A percentile compares a stretch with the other conserved stretches of the same genome.
phyloP scores from a whole-genome alignment of 2,329 filamentous ascomycete genomes.

The Aspergillus quadricinctus region DNA sequence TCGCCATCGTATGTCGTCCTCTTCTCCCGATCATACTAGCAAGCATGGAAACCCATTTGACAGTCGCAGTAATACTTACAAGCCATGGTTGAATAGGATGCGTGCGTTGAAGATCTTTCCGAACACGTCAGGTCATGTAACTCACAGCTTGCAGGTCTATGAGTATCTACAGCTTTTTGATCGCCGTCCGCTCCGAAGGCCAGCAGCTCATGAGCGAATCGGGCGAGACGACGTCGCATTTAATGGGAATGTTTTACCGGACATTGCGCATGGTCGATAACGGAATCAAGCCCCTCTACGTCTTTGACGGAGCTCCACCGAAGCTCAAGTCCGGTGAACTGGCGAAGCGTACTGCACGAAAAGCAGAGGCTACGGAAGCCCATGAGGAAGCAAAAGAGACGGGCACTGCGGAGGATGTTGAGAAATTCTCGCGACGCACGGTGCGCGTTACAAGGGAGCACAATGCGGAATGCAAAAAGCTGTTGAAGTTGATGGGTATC shows the following conservation, averaged over 20 bases:
- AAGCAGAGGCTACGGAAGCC: slow-evolving; percentile 83
- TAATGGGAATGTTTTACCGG: slow-evolving; percentile 99
- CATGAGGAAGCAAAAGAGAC: slow-evolving; percentile 96
- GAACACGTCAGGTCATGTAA: not conserved
- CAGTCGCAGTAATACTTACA: slow-evolving; percentile 8
- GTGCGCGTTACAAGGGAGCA: slow-evolving; percentile 95
- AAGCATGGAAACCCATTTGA: not conserved
- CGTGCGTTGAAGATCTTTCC: slow-evolving; percentile 37
- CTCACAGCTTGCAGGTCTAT: slow-evolving; percentile 63
- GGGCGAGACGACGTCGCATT: slow-evolving; percentile 93
- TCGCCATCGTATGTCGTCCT: slow-evolving; percentile 72
- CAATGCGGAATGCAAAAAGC: slow-evolving; percentile 86
- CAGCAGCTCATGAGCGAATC: slow-evolving; percentile 94
- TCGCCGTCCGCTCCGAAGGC: slow-evolving; percentile 93
- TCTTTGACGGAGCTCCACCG: slow-evolving; percentile 94
- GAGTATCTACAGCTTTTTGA: slow-evolving; percentile 98
- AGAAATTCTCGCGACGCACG: slow-evolving; percentile 92
- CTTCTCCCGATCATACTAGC: not conserved
- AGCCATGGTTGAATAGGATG: slow-evolving; percentile 45
- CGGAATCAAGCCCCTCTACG: slow-evolving; percentile 96
- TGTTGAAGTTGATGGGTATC: slow-evolving; percentile 93
- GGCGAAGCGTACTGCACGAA: slow-evolving; percentile 92
- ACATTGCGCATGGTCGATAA: slow-evolving; percentile 98
- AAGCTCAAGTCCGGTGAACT: slow-evolving; percentile 97
- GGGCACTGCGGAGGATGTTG: slow-evolving; percentile 92